Base-by-base conservation (phyloP, 1,284 basidiomycete genomes). In the Fomitopsis betulina region DNA sequence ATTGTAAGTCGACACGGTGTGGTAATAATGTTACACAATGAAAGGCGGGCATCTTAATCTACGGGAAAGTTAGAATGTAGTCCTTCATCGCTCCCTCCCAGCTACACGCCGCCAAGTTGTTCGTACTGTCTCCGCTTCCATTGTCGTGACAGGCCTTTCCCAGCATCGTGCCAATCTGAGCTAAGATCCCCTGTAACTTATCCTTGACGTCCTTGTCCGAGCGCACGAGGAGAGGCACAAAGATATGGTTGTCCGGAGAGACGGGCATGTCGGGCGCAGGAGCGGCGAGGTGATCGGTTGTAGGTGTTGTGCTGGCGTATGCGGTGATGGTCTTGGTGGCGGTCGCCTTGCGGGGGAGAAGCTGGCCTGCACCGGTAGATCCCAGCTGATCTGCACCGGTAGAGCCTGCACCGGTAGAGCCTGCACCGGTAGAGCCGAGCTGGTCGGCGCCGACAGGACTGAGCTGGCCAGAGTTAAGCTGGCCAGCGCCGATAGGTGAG, bases 61-160 rank as follows among this genome's bases (percentile, higher is more conserved):
- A 89, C 45, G 87, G 86, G 70, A 80, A 89, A 27, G 72, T 72
- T 60, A 87, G 69, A 60, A 89, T 88, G 64, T 76, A 85, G 51
- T 69, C 75, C 71, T 84, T 86, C 81, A 88, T 87, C 52, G 66
- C 63, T 19, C 66, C 58, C 65, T 85, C 82, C 87, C 86, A 89
- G 63, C 77, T 80, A 65, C 87, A 89, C 2, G 72, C 54, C 38
- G 76, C 73, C 56, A 83, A 70, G 19, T 69, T 75, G 52, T 75
- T 71, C 49, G 68, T 68, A 37, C 66, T 63, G n/a, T 76, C 74
- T 25, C 61, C 50, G 30, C 68, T 51, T 6, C 49, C 71, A n/a
- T 65, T 62, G 5, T 81, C 84, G 1, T 83, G 83, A 61, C 87
- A 89, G 4, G 65, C 66, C 7, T 69, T 58, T 50, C 68, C 66